Evolutionary conservation across 2,329 filamentous ascomycete species (phyloP).

Genomic region (Penicillium sp.): DNA sequence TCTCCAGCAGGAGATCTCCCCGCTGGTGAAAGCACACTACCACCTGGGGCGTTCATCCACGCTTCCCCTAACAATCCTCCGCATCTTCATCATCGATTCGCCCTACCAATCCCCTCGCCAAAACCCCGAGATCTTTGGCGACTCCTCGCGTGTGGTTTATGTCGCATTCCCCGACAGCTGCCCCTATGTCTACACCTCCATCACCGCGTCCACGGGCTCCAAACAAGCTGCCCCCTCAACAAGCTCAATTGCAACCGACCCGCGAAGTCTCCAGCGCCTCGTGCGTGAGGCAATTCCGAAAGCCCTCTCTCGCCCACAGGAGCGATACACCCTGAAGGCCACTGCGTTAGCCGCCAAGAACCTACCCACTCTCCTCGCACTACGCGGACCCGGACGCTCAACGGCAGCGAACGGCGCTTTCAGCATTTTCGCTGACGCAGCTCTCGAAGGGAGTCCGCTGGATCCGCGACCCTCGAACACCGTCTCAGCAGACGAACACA

Average conservation of each 20-base stretch:
- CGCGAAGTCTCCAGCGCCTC: slow-evolving; percentile 64
- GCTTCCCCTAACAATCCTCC: slow-evolving; percentile 65
- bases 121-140: slow-evolving; percentile 44
- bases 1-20: slow-evolving; percentile 69
- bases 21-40: slow-evolving; percentile 80
- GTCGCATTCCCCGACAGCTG: slow-evolving; percentile 79
- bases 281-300: slow-evolving; percentile 78
- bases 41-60: slow-evolving; percentile 69
- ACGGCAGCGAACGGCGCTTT: slow-evolving; percentile 75
- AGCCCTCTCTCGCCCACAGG: slow-evolving; percentile 70
- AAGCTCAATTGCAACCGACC: slow-evolving; percentile 45
- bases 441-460: slow-evolving; percentile 50
- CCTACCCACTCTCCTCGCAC: slow-evolving; percentile 65
- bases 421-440: slow-evolving; percentile 70
- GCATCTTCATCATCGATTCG: slow-evolving; percentile 75
- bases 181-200: slow-evolving; percentile 67
- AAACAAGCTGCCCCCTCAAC: slow-evolving; percentile 36
- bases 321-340: slow-evolving; percentile 66
- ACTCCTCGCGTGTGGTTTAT: slow-evolving; percentile 69
- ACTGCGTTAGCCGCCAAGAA: slow-evolving; percentile 70
- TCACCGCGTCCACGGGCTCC: slow-evolving; percentile 43
- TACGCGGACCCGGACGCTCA: slow-evolving; percentile 65
- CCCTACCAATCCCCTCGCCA: slow-evolving; percentile 64
- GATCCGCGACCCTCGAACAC: slow-evolving; percentile 45
- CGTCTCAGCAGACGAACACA: slow-evolving; percentile 33